Evolutionary conservation across 163 green algal genomes (phyloP), one percentile per base, ranked within the genome.

Genomic region (Scenedesmus sp.): DNA sequence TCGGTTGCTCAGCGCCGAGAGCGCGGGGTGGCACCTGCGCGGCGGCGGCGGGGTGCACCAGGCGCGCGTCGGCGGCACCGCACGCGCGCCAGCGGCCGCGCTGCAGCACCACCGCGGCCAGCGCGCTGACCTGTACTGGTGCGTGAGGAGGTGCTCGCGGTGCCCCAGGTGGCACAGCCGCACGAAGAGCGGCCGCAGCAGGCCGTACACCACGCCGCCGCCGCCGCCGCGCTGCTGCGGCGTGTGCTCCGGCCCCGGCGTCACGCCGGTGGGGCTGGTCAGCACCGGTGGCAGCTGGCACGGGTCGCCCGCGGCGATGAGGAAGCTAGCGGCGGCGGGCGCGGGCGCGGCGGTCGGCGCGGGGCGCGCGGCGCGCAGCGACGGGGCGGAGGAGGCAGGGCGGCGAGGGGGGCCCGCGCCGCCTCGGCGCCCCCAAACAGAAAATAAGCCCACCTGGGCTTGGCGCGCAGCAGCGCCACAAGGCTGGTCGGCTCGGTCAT

Each of bases 231-330:
- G n/a, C 34, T 36, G 29, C 11, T 50, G 31, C 60, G 20, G 28
- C 29, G n/a, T n/a, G n/a, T n/a, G n/a, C n/a, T n/a, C n/a, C n/a
- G n/a, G n/a, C n/a, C n/a, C n/a, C 39, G 62, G 58, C 17, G 69
- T 50, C 60, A 92, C 45, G 1, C 60, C 42, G 2, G 85, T 47
- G 11, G 94, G 94, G 34, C 4, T 74, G 11, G 90, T 82, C 9
- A 98, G 77, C 7, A 98, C 84, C 2, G 95, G 94, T 0, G 93
- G 93, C 75, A 98, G 90, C 85, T 98, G 95, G 57, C 87, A 87
- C 6, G 95, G 94, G 82, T 98, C 95, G 7, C 94, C 94, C 1
- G 94, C 94, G n/a, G 89, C 88, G 20, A 98, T 81, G 11, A 97
- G 50, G 60, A 87, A 93, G 48, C 90, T 91, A n/a, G n/a, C n/a